A percentile compares a stretch with the other conserved stretches of the same genome.
Conservation (phyloP, 1,284 basidiomycete species). For the Leucoagaricus sp. region DNA sequence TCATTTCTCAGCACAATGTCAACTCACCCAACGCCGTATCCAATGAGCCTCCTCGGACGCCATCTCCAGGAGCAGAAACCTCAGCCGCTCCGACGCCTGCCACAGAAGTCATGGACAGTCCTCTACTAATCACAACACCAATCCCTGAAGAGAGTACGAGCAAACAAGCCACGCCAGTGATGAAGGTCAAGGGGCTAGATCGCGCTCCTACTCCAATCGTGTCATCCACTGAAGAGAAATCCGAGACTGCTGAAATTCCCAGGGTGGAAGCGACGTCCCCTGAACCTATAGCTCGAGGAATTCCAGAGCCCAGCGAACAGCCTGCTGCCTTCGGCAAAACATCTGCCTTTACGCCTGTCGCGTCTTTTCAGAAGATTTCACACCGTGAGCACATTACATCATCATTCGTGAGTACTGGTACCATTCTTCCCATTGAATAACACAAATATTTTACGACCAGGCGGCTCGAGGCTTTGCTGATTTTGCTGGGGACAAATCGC, state of each 20-base stretch:
- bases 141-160: background rate
- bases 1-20: background rate
- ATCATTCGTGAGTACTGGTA: background rate
- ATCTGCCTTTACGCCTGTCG: background rate
- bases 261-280: background rate
- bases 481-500: conserved; percentile 43
- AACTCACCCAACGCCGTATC: background rate
- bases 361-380: conserved; percentile 4
- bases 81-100: conserved; percentile 4
- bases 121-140: background rate
- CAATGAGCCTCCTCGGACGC: conserved; percentile 10
- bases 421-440: background rate
- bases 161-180: background rate
- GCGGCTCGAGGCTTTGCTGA: conserved; percentile 39
- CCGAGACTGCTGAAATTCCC: background rate
- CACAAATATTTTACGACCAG: background rate
- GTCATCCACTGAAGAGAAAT: background rate
- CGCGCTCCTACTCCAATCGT: background rate
- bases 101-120: conserved; percentile 1
- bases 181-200: background rate
- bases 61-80: conserved; percentile 10
- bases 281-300: background rate
- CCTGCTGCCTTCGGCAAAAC: background rate
- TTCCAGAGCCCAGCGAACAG: background rate
- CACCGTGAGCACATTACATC: conserved; percentile 2